Evolutionary conservation across 305 asterid genomes (phyloP), one percentile per base, ranked within the genome.

Genomic region (Fraxinus latifolia): DNA sequence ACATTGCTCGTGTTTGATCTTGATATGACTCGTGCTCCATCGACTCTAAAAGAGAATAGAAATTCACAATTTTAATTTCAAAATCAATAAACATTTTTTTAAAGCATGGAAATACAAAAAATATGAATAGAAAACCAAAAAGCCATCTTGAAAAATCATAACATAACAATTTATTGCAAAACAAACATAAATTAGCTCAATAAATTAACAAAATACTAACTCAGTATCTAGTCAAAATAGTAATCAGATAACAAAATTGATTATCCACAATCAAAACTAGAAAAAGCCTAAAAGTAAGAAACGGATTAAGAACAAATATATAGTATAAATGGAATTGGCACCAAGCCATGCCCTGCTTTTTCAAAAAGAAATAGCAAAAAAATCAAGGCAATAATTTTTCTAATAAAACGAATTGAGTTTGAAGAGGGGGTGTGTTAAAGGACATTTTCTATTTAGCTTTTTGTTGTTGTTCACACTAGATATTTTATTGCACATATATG

Each of bases 11-110:
- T 27, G 93, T 84, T 58, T 74, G 91, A 89, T 91, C 96, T 74
- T 91, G 80, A 42, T 76, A 37, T 6, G 91, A 85, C 9, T 95
- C 93, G 19, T 86, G 97, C 87, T 94, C 97, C 95, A 92, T 92
- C 58, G 75, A 85, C 80, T 25, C 89, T 89, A 83, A 32, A 42
- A 39, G 11, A 17, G 60, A 39, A 1, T 75, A 78, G 29, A 78
- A 17, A 19, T 82, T 77, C 75, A 25, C 25, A 50, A 68, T 31
- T 17, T 27, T 27, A 5, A 36, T 36, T 32, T 32, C 34, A 32
- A 32, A 32, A 32, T 4, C 34, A 32, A 32, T 32, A 32, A 32
- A 32, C 34, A 32, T 4, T 32, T 32, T 31, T 32, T 32, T 32
- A 32, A 32, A 32, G 34, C 34, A 32, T 32, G 34, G 34, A 32